Conservation (phyloP, 2,329 filamentous ascomycete genomes). For the Penicillium sp. region DNA sequence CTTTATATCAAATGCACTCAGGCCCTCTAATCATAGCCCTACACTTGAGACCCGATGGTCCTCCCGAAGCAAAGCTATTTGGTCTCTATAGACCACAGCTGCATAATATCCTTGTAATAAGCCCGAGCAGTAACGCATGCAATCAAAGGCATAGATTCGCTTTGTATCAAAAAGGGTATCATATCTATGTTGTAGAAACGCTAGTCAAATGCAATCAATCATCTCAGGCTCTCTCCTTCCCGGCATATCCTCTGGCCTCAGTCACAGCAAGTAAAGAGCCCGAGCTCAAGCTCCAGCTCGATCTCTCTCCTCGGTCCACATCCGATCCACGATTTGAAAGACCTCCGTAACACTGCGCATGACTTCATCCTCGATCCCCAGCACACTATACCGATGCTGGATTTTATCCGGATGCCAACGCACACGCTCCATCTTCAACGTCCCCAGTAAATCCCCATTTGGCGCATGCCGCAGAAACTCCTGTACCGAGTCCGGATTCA, state of each 20-base stretch:
- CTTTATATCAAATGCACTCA: too few species aligned
- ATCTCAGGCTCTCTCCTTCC: neutral
- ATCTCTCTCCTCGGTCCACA: conserved; percentile 69
- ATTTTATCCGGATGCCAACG: conserved; percentile 99
- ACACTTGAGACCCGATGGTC: too few species aligned
- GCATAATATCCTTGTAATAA: neutral
- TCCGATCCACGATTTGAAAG: conserved; percentile 83
- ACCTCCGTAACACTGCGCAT: conserved; percentile 83
- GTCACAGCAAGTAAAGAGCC: neutral
- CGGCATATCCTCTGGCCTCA: neutral
- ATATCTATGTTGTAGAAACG: conserved; percentile 10
- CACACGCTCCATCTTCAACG: conserved; percentile 81
- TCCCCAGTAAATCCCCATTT: conserved; percentile 45
- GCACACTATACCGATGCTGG: conserved; percentile 79
- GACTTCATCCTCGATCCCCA: conserved; percentile 68
- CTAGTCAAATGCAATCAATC: conserved; percentile 10
- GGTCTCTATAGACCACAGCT: too few species aligned
- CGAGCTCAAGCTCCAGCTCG: conserved; percentile 21
- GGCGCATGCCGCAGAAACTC: conserved; percentile 69
- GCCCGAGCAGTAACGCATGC: neutral
- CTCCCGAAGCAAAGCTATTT: too few species aligned
- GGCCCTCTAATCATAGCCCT: too few species aligned
- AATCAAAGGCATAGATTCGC: neutral
- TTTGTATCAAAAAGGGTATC: neutral
- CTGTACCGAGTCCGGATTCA: conserved; percentile 64